These are phyloP conservation scores for Metrosideros polymorpha DNA, from an alignment of 441 rosid species.

Conservation along the genomic window DNA sequence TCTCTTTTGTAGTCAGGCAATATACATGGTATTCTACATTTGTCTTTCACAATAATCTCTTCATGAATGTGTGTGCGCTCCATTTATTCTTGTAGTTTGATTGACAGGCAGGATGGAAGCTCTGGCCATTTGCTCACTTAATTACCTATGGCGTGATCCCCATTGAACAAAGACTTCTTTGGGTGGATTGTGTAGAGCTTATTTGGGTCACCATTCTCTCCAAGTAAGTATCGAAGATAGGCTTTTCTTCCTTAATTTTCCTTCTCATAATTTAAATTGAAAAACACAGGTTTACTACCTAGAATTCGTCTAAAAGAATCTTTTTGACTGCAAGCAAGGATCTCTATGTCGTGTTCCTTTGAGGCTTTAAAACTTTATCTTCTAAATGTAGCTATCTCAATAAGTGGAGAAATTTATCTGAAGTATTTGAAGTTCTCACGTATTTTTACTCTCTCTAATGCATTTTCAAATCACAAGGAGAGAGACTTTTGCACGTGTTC, in stretches of 20 bases:
- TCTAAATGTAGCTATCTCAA: background rate
- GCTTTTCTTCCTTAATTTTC: background rate
- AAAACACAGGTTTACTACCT: background rate
- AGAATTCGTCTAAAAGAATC: background rate
- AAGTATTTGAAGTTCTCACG: background rate
- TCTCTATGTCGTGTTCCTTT: background rate
- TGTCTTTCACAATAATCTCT: background rate
- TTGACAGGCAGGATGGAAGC: constrained; percentile 15
- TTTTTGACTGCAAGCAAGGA: background rate
- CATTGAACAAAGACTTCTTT: constrained; percentile 59
- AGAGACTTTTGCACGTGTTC: background rate
- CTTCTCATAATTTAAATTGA: background rate
- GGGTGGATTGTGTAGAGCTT: constrained; percentile 21
- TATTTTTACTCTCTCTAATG: background rate
- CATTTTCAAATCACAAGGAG: background rate
- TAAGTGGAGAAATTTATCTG: background rate
- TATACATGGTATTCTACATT: background rate
- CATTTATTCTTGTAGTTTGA: background rate
- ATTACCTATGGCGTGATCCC: constrained; percentile 76
- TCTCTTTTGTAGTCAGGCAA: too few relatives aligned
- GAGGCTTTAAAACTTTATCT: background rate
- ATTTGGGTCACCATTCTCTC: constrained; percentile 62
- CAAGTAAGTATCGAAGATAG: constrained; percentile 33
- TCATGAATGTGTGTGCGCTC: background rate
- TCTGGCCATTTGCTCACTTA: constrained; percentile 14